phyloP scores from a whole-genome alignment of 805 yeast genomes.

The Wickerhamomyces queroliae region DNA sequence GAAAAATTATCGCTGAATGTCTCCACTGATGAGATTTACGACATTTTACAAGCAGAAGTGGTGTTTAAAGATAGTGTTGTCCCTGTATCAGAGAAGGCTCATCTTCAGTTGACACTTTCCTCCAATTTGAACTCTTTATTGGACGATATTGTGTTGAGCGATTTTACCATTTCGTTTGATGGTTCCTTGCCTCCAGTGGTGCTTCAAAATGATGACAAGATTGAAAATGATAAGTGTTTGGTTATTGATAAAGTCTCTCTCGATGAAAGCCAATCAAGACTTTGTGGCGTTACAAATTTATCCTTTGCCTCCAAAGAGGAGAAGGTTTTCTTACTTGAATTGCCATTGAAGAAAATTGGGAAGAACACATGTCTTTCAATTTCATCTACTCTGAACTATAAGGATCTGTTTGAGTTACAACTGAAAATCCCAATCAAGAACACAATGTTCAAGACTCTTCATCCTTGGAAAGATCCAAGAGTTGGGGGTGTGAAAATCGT shows the following conservation, averaged over 20 bases:
- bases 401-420: constrained; percentile 14
- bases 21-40: constrained; percentile 18
- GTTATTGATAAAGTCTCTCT: not conserved
- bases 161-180: constrained; percentile 7
- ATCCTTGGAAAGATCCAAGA: constrained; percentile 10
- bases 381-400: constrained; percentile 7
- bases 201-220: constrained; percentile 7
- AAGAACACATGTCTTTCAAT: constrained; percentile 9
- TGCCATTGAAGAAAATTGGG: constrained; percentile 17
- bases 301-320: constrained; percentile 8
- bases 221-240: not conserved
- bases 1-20: constrained; percentile 17
- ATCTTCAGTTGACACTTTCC: constrained; percentile 27
- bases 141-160: constrained; percentile 4
- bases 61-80: constrained; percentile 15
- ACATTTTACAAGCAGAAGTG: constrained; percentile 18
- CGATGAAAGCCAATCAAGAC: constrained; percentile 5
- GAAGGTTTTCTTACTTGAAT: constrained; percentile 11
- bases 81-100: constrained; percentile 12
- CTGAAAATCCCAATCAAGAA: constrained; percentile 12
- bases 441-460: constrained; percentile 8
- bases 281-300: constrained; percentile 9
- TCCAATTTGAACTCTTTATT: constrained; percentile 21
- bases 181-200: constrained; percentile 13
- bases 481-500: constrained; percentile 8